A percentile compares a stretch with the other conserved stretches of the same genome.
Evolutionary conservation across 768 basidiomycete genomes (phyloP).

Genomic region (Hortiboletus campestris): DNA sequence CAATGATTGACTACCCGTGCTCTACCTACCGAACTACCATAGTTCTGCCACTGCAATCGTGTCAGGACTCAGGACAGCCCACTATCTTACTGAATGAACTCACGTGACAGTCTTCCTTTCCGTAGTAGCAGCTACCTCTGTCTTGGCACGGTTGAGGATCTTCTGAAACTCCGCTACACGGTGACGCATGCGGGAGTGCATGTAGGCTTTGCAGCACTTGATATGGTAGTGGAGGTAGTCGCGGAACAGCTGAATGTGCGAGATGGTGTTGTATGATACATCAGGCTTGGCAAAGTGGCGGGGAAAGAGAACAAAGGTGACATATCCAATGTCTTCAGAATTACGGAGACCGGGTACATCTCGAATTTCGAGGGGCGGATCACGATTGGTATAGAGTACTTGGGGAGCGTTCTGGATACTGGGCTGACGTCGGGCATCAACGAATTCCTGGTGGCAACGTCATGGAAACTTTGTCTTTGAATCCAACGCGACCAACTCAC

Average conservation of each 20-base stretch:
- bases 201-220: constrained; percentile 98
- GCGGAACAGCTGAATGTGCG: constrained; percentile 94
- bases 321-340: constrained; percentile 90
- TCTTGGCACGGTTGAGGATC: constrained; percentile 93
- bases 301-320: constrained; percentile 97
- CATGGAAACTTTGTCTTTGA: not conserved
- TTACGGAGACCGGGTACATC: constrained; percentile 78
- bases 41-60: constrained; percentile 49
- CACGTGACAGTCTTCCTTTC: constrained; percentile 93
- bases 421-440: constrained; percentile 93
- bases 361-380: constrained; percentile 95
- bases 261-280: constrained; percentile 76
- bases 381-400: constrained; percentile 91
- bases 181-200: constrained; percentile 96
- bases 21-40: constrained; percentile 48
- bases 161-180: constrained; percentile 95
- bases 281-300: constrained; percentile 82
- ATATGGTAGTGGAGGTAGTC: constrained; percentile 99
- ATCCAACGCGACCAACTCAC: constrained; percentile 39
- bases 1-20: not conserved
- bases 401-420: constrained; percentile 96
- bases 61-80: constrained; percentile 14
- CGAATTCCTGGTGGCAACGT: constrained; percentile 75
- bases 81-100: constrained; percentile 9
- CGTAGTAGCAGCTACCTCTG: constrained; percentile 66